phyloP scores from a whole-genome alignment of 768 basidiomycete species.

The Suillus lakei region DNA sequence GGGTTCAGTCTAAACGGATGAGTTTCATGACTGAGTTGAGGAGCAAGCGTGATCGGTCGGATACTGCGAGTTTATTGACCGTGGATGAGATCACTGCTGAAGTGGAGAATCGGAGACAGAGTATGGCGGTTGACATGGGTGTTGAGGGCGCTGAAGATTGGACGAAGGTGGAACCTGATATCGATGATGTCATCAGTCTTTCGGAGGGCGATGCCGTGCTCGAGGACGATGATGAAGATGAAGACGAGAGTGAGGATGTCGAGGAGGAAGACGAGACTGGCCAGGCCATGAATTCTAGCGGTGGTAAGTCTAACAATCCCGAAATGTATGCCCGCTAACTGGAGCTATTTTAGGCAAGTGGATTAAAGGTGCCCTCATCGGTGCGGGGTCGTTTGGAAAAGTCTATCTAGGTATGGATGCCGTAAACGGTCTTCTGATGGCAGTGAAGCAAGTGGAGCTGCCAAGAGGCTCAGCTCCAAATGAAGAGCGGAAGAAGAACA shows the following conservation, averaged over 20 bases:
- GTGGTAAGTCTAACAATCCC: constrained; percentile 41
- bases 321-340: constrained; percentile 11
- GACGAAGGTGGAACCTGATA: constrained; percentile 66
- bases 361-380: constrained; percentile 96
- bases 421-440: constrained; percentile 88
- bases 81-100: constrained; percentile 98
- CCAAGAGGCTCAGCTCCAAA: constrained; percentile 83
- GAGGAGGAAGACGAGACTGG: constrained; percentile 55
- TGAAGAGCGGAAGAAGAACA: constrained; percentile 91
- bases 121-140: constrained; percentile 48
- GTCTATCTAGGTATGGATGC: constrained; percentile 97
- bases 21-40: constrained; percentile 84
- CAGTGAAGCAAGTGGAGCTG: constrained; percentile 96
- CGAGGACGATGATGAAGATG: constrained; percentile 51
- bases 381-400: constrained; percentile 93
- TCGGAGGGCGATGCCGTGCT: constrained; percentile 52
- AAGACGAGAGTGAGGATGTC: constrained; percentile 45
- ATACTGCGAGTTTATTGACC: constrained; percentile 90
- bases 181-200: constrained; percentile 52
- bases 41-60: constrained; percentile 82
- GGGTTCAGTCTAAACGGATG: constrained; percentile 60
- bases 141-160: constrained; percentile 68
- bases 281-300: constrained; percentile 58
- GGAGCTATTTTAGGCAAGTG: constrained; percentile 69
- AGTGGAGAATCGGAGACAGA: constrained; percentile 72